Evolutionary conservation across 192 early-diverging fungal genomes (phyloP), one percentile per base, ranked within the genome.

Genomic region (Glomus cerebriforme): DNA sequence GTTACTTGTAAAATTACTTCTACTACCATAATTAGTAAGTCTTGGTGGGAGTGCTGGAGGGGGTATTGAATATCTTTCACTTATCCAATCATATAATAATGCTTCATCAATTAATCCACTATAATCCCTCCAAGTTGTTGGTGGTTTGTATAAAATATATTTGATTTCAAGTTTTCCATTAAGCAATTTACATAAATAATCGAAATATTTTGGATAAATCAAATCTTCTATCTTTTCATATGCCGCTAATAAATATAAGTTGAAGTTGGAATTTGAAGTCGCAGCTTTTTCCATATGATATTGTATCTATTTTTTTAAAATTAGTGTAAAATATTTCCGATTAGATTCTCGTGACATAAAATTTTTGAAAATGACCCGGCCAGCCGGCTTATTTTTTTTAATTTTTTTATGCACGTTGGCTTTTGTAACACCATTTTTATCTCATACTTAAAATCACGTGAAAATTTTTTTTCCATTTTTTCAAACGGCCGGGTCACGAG

Each of bases 21-120:
- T 19, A 15, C 47, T 13, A 19, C 17, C 17, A 19, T 31, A 31
- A 64, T 65, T 31, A 31, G 7, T 19, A 31, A 31, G 10, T 31
- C 27, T 65, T 65, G 26, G 27, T 32, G 63, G 63, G 24, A 65
- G 31, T 32, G 12, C 63, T 9, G 63, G 63, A 32, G 63, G 63
- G 13, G 26, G 63, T 22, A 17, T 1, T 1, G 49, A 19, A 29
- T 65, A 65, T 19, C 32, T 65, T 27, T 27, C 17, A 47, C 69
- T 47, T 24, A 72, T 72, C 69, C 69, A 72, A 26, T 72, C 26
- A 0, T 72, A 47, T 27, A 72, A 49, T 17, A 47, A 17, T 12
- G 15, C 26, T 12, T 39, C 45, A n/a, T 72, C 45, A 24, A 72
- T 39, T 27, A 3, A 17, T 39, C 69, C 69, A 17, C 24, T 2